Evolutionary conservation across 352 stramenopile genomes (phyloP), one percentile per base, ranked within the genome.

Genomic region (Globisporangium solare): DNA sequence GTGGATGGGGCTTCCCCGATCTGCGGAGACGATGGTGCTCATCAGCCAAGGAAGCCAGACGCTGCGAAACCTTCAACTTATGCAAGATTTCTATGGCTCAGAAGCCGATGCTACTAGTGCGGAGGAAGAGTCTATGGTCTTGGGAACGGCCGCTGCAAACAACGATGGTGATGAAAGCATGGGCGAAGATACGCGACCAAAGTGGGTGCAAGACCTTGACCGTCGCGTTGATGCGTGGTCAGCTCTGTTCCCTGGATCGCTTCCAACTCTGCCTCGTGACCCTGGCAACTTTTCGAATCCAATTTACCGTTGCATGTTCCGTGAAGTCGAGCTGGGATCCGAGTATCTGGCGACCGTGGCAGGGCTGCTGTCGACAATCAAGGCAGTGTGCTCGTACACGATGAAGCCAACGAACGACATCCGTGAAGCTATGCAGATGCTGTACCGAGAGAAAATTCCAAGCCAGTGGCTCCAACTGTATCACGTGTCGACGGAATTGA

Each of bases 1-100:
- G 13, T 98, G 94, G 94, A 84, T 98, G 47, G 94, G 92, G 10
- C 70, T 98, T 17, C 86, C 90, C 20, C 75, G 79, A n/a, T 97
- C 91, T 1, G 94, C 93, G 1, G 94, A 98, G 66, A 93, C 69
- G 12, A 92, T 94, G 68, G 71, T 97, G 22, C 68, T 97, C 20
- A 88, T 88, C 22, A 86, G 69, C 21, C 79, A 97, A 58, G 85
- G 87, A 20, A 63, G 70, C 40, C 67, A 68, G 7, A 96, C 86
- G 70, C 54, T 95, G 40, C 80, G 83, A 42, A 90, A 94, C 54
- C 76, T 95, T 50, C 81, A 92, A 53, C 58, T 85, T 7, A 83
- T 94, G 68, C 84, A 95, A 59, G 84, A 95, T 56, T 70, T 87
- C 18, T 90, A 89, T 54, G 83, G 83, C 31, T 86, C 56, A 27